A percentile compares a stretch with the other conserved stretches of the same genome.
These are phyloP conservation scores for Zymoseptoria tritici DNA, from an alignment of 2,329 filamentous ascomycete genomes.

Conservation along the genomic window DNA sequence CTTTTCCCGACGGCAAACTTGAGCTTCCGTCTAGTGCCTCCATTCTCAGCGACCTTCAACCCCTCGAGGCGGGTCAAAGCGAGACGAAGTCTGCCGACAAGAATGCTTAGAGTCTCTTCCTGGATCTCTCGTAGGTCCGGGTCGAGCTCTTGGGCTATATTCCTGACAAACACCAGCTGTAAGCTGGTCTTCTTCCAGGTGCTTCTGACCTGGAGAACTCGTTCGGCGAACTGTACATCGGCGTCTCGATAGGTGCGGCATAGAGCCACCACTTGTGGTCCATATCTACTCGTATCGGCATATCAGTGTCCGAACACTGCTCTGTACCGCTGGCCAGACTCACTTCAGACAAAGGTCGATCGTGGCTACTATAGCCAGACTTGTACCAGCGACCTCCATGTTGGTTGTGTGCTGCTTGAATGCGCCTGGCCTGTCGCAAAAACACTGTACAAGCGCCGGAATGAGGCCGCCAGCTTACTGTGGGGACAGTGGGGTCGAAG, in stretches of 20 bases:
- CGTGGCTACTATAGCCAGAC: neutral
- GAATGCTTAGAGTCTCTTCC: neutral
- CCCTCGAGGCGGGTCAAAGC: slow-evolving; percentile 7
- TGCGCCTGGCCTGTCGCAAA: neutral
- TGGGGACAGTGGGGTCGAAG: neutral
- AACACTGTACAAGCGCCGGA: neutral
- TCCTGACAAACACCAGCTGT: slow-evolving; percentile 23
- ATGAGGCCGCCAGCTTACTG: slow-evolving; percentile 1
- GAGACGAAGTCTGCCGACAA: slow-evolving; percentile 12
- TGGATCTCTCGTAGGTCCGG: neutral
- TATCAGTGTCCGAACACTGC: too few relatives aligned
- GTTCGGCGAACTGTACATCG: slow-evolving; percentile 16
- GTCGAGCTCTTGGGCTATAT: slow-evolving; percentile 2
- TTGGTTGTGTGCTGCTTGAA: neutral
- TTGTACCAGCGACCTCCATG: neutral
- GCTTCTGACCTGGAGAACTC: slow-evolving; percentile 13
- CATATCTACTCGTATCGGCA: neutral
- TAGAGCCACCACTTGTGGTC: slow-evolving; percentile 1
- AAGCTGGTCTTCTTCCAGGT: slow-evolving; percentile 17
- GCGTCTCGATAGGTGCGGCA: slow-evolving; percentile 13
- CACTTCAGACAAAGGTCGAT: neutral
- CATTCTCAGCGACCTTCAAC: slow-evolving; percentile 1
- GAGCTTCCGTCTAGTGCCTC: slow-evolving; percentile 1
- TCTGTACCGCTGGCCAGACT: neutral
- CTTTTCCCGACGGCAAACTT: neutral